Percentiles rank a stretch among this genome's conserved stretches.
These are phyloP conservation scores for Yarrowia deformans DNA, from an alignment of 805 yeast species.

Conservation along the genomic window DNA sequence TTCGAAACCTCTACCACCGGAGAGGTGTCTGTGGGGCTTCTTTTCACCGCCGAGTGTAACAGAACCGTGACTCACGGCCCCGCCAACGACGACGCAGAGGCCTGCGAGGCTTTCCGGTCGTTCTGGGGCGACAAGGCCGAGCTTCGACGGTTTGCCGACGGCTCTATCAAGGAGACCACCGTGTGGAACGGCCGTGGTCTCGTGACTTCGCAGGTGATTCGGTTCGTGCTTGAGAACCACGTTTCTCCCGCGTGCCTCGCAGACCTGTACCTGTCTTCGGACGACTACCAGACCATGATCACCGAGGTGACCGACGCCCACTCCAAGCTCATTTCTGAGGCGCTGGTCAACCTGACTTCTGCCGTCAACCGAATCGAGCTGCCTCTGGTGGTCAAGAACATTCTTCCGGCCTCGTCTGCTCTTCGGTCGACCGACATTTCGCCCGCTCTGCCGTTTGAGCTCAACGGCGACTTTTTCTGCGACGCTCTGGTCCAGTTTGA, in stretches of 20 bases:
- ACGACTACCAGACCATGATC: constrained; percentile 32
- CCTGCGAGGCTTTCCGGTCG: constrained; percentile 68
- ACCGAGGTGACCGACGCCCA: constrained; percentile 55
- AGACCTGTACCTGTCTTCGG: constrained; percentile 19
- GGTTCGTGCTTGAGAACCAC: constrained; percentile 29
- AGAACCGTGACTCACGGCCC: constrained; percentile 90
- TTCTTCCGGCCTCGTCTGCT: constrained; percentile 76
- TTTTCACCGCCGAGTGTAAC: constrained; percentile 77
- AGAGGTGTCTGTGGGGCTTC: constrained; percentile 59
- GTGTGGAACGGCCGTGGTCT: constrained; percentile 64
- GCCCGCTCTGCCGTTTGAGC: constrained; percentile 77
- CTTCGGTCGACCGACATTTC: constrained; percentile 77
- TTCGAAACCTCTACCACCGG: constrained; percentile 39
- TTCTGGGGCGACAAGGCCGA: constrained; percentile 93
- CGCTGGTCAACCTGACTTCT: constrained; percentile 52
- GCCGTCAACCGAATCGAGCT: constrained; percentile 60
- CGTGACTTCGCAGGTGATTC: constrained; percentile 37
- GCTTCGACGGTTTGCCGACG: constrained; percentile 90
- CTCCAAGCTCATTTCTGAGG: constrained; percentile 64
- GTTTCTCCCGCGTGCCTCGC: constrained; percentile 32
- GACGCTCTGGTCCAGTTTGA: constrained; percentile 88
- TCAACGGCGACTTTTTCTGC: constrained; percentile 58
- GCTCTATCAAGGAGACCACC: constrained; percentile 87
- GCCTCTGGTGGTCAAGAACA: constrained; percentile 75
- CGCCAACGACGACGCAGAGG: constrained; percentile 63